phyloP scores from a whole-genome alignment of 179 eudicot genomes.

The Sideroxylon spinosum region DNA sequence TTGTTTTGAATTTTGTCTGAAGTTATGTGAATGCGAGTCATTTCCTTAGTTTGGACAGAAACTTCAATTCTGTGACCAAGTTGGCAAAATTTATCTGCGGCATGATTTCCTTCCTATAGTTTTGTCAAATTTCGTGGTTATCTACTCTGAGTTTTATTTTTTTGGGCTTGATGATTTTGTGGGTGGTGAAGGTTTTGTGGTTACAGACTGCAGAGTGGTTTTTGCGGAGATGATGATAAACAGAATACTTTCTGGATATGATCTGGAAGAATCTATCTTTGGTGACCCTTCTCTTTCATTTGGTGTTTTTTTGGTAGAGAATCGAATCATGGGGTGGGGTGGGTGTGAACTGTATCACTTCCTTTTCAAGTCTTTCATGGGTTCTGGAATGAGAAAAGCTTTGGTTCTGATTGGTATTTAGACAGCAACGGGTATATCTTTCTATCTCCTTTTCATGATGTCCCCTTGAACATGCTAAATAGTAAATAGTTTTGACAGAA shows the following conservation, averaged over 20 bases:
- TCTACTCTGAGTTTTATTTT: not conserved
- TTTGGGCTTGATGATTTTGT: too few species aligned
- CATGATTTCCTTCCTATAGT: not conserved
- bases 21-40: not conserved
- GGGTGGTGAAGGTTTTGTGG: not conserved
- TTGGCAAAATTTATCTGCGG: not conserved
- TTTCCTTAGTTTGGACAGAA: not conserved
- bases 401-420: conserved; percentile 4
- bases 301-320: conserved; percentile 14
- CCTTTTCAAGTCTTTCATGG: conserved; percentile 12
- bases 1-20: not conserved
- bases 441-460: conserved; percentile 9
- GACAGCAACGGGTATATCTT: conserved; percentile 15
- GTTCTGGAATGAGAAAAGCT: conserved; percentile 9
- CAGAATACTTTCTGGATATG: not conserved
- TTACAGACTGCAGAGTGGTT: not conserved
- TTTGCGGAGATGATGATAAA: not conserved
- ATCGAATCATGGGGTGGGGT: conserved; percentile 10
- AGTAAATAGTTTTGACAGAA: not conserved
- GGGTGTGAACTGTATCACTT: conserved; percentile 4
- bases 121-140: not conserved
- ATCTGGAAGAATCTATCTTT: conserved; percentile 9
- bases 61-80: not conserved
- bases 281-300: conserved; percentile 15
- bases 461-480: conserved; percentile 8